Base-by-base conservation (phyloP, 345 rosid genomes). In the Cardamine resedifolia region DNA sequence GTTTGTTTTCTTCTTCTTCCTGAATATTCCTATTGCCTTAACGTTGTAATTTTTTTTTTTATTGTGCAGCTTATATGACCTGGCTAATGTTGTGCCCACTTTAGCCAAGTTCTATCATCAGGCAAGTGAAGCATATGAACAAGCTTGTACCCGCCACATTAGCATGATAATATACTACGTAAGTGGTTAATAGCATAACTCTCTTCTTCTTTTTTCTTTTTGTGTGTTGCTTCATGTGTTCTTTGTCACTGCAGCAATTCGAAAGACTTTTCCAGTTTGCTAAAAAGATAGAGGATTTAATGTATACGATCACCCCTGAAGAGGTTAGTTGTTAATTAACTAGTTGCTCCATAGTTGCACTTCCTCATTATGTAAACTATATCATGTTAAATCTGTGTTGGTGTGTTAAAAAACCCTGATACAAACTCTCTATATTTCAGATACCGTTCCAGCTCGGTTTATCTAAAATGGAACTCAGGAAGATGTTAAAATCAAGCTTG, bases 91-190 rank as follows among this genome's bases (percentile, higher is more conserved):
- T 38, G 97, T 96, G 61, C 94, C 98, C 23, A 92, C 90, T 15
- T 85, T 96, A 78, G 99, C 98, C 80, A 96, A 96, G 82, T 96
- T 92, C 71, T 96, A 96, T 81, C 98, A 96, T 81, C 99, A 90
- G 84, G 99, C 99, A 47, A 92, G 97, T 76, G 99, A 95, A 85
- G 87, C 94, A 74, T 92, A 95, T 80, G 99, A 92, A 78, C 96
- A 90, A 83, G 98, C 99, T 62, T 96, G 99, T 76, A 88, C 96
- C 7, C 94, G 92, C 48, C 95, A 87, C 83, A 95, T 95, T 81
- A 90, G 96, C 85, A 82, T 88, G 92, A 95, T 95, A 68, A 92
- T 96, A 68, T 90, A 85, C 83, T 87, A 80, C 67, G 99, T 92
- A 82, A 95, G 97, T 64, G 72, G 51, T 64, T 48, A 19, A 49